phyloP scores from a whole-genome alignment of 192 early-diverging fungal species.

The Coemansia aciculifera region DNA sequence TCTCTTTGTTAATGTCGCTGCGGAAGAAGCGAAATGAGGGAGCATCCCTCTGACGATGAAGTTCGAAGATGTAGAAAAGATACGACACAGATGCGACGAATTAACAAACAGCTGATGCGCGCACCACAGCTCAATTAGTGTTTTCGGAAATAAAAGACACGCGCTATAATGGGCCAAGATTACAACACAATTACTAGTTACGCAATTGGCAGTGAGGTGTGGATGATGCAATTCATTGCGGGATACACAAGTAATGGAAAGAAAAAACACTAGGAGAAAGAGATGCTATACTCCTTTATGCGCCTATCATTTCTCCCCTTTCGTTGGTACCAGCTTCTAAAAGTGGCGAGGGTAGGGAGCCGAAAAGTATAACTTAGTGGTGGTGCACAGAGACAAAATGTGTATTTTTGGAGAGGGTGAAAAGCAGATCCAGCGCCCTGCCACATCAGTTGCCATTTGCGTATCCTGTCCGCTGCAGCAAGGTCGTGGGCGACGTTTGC shows the following conservation, averaged over 20 bases:
- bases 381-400: conserved; percentile 8
- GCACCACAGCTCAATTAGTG: background rate
- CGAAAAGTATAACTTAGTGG: background rate
- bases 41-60: background rate
- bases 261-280: background rate
- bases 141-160: conserved; percentile 9
- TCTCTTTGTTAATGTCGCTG: background rate
- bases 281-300: background rate
- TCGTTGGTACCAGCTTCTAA: conserved; percentile 4
- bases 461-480: conserved; percentile 49
- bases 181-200: background rate
- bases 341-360: background rate
- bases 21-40: background rate
- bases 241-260: conserved; percentile 6
- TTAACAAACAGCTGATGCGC: background rate
- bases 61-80: background rate
- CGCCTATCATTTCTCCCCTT: background rate
- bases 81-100: background rate
- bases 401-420: conserved; percentile 5
- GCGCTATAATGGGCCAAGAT: conserved; percentile 4
- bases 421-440: background rate
- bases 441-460: conserved; percentile 19
- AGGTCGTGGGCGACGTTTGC: conserved; percentile 17
- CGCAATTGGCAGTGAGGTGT: background rate
- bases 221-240: background rate